Evolutionary conservation across 768 basidiomycete species (phyloP).

Genomic region (Gloeostereum incarnatum): DNA sequence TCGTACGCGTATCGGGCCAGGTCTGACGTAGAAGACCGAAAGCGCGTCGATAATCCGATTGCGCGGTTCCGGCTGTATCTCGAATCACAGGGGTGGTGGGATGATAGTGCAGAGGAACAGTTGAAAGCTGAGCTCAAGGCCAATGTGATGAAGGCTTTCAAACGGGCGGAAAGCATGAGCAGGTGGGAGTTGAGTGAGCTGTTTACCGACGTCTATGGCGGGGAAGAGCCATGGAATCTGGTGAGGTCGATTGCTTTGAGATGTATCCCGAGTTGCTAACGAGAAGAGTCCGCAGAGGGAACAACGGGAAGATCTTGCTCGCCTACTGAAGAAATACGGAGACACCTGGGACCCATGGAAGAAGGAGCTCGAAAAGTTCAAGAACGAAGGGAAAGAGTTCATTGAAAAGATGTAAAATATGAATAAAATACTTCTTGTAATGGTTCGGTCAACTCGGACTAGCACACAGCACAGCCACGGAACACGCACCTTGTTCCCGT

Average conservation of each 20-base stretch:
- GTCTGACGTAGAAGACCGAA: slow-evolving; percentile 86
- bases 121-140: slow-evolving; percentile 59
- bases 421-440: too few relatives aligned
- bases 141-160: slow-evolving; percentile 74
- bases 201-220: slow-evolving; percentile 84
- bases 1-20: slow-evolving; percentile 88
- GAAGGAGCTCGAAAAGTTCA: slow-evolving; percentile 69
- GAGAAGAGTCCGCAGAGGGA: slow-evolving; percentile 44
- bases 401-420: too few relatives aligned
- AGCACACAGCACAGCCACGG: too few relatives aligned
- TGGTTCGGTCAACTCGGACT: too few relatives aligned
- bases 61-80: slow-evolving; percentile 79
- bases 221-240: slow-evolving; percentile 77
- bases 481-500: too few relatives aligned
- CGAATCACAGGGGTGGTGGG: slow-evolving; percentile 83
- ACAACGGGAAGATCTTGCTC: slow-evolving; percentile 70
- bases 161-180: slow-evolving; percentile 61
- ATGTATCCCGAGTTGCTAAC: slow-evolving; percentile 3
- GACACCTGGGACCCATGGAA: slow-evolving; percentile 82
- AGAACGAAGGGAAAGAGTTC: slow-evolving; percentile 62
- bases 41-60: slow-evolving; percentile 86
- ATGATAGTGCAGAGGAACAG: slow-evolving; percentile 59
- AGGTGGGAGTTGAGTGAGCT: slow-evolving; percentile 67
- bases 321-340: slow-evolving; percentile 79
- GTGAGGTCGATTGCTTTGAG: slow-evolving; percentile 33